Base-by-base conservation (phyloP, 1,284 basidiomycete species). In the Boletus sp. region DNA sequence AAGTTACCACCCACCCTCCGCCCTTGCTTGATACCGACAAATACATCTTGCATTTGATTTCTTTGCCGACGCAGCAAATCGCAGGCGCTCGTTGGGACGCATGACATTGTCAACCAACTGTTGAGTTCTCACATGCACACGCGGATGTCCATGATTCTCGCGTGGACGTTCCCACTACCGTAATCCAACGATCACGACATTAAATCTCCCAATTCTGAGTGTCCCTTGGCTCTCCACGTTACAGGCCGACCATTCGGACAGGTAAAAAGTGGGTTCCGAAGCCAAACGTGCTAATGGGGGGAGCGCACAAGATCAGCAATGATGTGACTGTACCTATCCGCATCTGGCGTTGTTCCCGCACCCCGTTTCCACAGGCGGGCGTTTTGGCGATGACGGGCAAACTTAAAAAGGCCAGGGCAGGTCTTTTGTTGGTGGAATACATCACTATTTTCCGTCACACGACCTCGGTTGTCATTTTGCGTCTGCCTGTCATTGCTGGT, bases 291-390 rank as follows among this genome's bases (percentile, higher is more conserved):
- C 35, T 57, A 39, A 50, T 47, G 36, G 37, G 16, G 29, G n/a
- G 53, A 46, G 35, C 20, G 18, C 55, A 47, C 29, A 48, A 37
- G 51, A 51, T 51, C 36, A 54, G 41, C 42, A 45, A 27, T 56
- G 57, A 57, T 69, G 52, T 50, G 57, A 70, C 62, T 7, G 58
- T 66, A 31, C 50, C 57, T 67, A 57, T 55, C 61, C 46, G 29
- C 50, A 57, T 55, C 42, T 4, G 36, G 50, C 12, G 45, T 44
- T 44, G 37, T 58, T 57, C 41, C 53, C 42, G 56, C 35, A 46
- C 24, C 35, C 43, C 49, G 53, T 65, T 67, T 62, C 54, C 49
- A 64, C 45, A 55, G 56, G 48, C 51, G 33, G 18, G 42, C 24
- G 1, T 44, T 53, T 56, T 55, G 39, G 33, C 31, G 22, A 46